phyloP scores from a whole-genome alignment of 257 asterid species.

The Solanum microdontum region DNA sequence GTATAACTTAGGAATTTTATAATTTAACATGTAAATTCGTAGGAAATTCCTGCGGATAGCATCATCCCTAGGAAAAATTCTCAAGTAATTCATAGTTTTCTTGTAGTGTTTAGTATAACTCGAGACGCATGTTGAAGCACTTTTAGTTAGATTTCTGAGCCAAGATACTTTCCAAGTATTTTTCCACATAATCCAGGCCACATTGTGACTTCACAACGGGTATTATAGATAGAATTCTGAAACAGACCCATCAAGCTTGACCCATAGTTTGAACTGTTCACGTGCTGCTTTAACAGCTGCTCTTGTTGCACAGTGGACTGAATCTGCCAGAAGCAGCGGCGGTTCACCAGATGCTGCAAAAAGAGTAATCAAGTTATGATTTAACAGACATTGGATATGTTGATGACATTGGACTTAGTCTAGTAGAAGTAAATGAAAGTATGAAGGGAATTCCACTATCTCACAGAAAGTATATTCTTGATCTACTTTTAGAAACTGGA shows the following conservation, averaged over 20 bases:
- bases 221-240: constrained; percentile 26
- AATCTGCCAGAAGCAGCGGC: constrained; percentile 59
- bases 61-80: no score
- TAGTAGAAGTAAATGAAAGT: not conserved
- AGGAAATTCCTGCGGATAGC: no score
- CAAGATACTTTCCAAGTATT: constrained; percentile 22
- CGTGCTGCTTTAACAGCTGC: constrained; percentile 71
- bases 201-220: no score
- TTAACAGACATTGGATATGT: not conserved
- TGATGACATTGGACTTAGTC: no score
- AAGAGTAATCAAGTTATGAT: not conserved
- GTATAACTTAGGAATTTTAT: no score
- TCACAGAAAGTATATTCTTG: not conserved
- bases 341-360: constrained; percentile 77
- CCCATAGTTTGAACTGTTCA: constrained; percentile 48
- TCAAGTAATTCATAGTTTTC: no score
- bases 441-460: not conserved
- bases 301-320: constrained; percentile 66
- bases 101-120: not conserved
- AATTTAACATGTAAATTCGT: no score
- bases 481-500: not conserved
- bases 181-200: constrained; percentile 19
- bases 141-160: not conserved
- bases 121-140: not conserved
- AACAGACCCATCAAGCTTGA: constrained; percentile 27